Percentiles rank a stretch among this genome's conserved stretches.
phyloP scores from a whole-genome alignment of 2,329 filamentous ascomycete genomes.

The Cephalotrichum gorgonifer region DNA sequence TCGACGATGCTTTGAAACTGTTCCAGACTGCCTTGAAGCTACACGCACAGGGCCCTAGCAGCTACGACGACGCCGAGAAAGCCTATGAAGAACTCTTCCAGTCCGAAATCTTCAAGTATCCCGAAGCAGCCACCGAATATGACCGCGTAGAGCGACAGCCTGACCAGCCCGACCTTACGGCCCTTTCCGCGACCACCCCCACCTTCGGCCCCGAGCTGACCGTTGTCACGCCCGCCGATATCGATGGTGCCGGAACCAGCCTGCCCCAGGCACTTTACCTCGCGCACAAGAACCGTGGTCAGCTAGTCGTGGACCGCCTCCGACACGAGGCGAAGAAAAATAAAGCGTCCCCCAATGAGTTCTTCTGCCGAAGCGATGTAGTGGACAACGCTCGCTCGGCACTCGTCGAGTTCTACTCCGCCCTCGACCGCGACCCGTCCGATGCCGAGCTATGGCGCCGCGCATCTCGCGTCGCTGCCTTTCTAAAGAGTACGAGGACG shows the following conservation, averaged over 20 bases:
- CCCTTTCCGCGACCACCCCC: background rate
- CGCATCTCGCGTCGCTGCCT: conserved; percentile 45
- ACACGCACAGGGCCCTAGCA: conserved; percentile 74
- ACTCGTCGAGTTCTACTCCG: conserved; percentile 45
- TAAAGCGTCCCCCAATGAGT: conserved; percentile 14
- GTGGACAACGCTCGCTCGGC: conserved; percentile 31
- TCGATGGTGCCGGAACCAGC: conserved; percentile 68
- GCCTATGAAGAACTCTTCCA: conserved; percentile 80
- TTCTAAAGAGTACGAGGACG: conserved; percentile 45
- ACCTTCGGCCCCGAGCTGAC: conserved; percentile 3
- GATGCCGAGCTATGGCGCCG: conserved; percentile 58
- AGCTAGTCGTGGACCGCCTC: conserved; percentile 74
- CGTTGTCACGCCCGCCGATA: conserved; percentile 36
- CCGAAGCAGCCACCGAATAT: conserved; percentile 78
- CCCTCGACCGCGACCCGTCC: conserved; percentile 54
- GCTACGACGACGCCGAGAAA: conserved; percentile 63
- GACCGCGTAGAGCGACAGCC: conserved; percentile 54
- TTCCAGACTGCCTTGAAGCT: conserved; percentile 87
- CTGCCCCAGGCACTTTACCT: conserved; percentile 85
- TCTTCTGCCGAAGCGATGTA: conserved; percentile 26
- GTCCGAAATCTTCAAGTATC: conserved; percentile 89
- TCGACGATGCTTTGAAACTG: conserved; percentile 90
- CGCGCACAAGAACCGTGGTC: conserved; percentile 89
- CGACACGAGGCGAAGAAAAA: conserved; percentile 35
- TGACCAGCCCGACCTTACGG: conserved; percentile 24